phyloP scores from a whole-genome alignment of 2,329 filamentous ascomycete species.

The Alternaria panax region DNA sequence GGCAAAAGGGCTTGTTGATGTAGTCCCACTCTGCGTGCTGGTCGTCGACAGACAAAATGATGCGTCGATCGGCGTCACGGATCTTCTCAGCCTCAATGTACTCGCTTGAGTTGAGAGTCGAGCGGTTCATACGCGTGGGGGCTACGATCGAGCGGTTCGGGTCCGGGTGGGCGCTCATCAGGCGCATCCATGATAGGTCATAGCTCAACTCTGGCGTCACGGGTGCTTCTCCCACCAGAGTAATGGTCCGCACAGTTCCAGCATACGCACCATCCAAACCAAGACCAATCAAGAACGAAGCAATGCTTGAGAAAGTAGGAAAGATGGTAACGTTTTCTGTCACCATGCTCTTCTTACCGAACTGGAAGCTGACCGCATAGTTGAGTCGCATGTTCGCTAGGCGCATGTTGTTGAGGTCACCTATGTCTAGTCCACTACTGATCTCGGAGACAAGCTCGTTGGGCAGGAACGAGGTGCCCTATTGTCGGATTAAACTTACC shows the following conservation, averaged over 20 bases:
- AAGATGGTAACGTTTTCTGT: not conserved
- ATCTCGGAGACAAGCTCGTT: constrained; percentile 5
- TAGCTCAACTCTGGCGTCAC: not conserved
- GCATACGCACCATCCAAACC: not conserved
- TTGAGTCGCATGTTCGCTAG: not conserved
- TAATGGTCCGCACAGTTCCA: constrained; percentile 7
- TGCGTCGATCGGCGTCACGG: not conserved
- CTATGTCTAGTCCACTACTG: not conserved
- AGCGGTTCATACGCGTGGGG: not conserved
- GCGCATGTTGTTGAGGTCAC: not conserved
- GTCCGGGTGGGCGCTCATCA: not conserved
- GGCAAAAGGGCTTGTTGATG: constrained; percentile 13
- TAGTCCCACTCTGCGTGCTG: constrained; percentile 11
- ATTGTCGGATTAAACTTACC: not conserved
- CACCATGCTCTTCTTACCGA: constrained; percentile 2
- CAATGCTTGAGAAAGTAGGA: constrained; percentile 7
- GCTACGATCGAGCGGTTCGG: not conserved
- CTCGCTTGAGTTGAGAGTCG: not conserved
- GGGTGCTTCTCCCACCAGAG: constrained; percentile 18
- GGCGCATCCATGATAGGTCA: not conserved
- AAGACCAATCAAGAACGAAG: constrained; percentile 7
- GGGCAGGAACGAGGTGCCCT: not conserved
- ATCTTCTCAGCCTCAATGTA: not conserved
- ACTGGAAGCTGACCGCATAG: not conserved
- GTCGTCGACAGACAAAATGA: constrained; percentile 13